Base-by-base conservation (phyloP, 179 eudicot genomes). In the Vitellaria paradoxa region DNA sequence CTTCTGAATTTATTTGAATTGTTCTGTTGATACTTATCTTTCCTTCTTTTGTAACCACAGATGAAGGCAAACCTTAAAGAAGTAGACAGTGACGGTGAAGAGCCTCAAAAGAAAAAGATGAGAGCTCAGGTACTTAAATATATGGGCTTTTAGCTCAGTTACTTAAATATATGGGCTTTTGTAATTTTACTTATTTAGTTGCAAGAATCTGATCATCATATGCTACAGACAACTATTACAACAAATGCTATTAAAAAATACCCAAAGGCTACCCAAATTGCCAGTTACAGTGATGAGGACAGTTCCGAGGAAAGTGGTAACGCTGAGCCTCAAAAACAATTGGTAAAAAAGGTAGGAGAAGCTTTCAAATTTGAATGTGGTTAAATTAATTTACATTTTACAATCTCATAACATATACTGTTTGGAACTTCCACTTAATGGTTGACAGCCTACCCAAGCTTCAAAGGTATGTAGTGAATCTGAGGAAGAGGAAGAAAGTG, bases 241-340 rank as follows among this genome's bases (percentile, higher is more conserved):
- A 26, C 40, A 42, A 76, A n/a, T 77, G 75, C 76, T 62, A 74
- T 42, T 13, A 47, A 49, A 65, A 40, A 13, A 45, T 23, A 18
- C 50, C 55, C 80, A 45, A 60, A 74, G 70, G 74, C 64, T 53
- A 1, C 79, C 42, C 70, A 79, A 62, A 40, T 37, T 11, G 82
- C 20, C n/a, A 63, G 80, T 70, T 76, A 84, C 65, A 71, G 82
- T 70, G 85, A 79, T 21, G 88, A 84, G 0, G 89, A 80, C 0
- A 75, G 75, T 65, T 74, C 79, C 18, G 87, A 84, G 0, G 89
- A 80, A 0, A 75, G 75, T 65, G 71, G 77, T 30, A 85, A 84
- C 23, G 79, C 79, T 17, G 86, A 80, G 76, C 77, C 86, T 49
- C 11, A 73, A 1, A 79, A 83, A 12, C 60, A 60, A 10, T 26